Base-by-base conservation (phyloP, 2,329 filamentous ascomycete genomes). In the Colletotrichum caudatum region DNA sequence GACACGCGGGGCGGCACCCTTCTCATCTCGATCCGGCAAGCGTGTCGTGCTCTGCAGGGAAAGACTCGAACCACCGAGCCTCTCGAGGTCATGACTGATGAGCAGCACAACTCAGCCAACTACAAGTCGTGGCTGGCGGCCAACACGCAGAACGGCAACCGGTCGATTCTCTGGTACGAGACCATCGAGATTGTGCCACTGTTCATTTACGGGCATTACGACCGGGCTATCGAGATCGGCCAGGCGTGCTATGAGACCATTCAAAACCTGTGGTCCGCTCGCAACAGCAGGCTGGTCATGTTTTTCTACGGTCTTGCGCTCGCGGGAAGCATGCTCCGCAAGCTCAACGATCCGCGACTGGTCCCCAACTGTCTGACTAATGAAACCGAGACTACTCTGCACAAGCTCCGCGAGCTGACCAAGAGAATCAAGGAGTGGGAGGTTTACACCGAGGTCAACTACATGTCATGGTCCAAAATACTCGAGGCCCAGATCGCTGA, bases 1-100 rank as follows among this genome's bases (percentile, higher is more conserved):
- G 93, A 94, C 76, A 87, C 91, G 1, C 86, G 92, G 69, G 93
- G 93, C 20, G 93, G 93, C 2, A 89, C 90, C 0, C 83, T 94
- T 63, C 82, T 95, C 8, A 88, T 92, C 71, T 86, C 88, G 3
- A 84, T 91, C 4, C 84, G 91, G 61, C 93, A 95, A 78, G 86
- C 88, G 33, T 88, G 87, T 62, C 88, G 92, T 60, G 91, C 93
- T 29, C 81, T 95, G 26, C 92, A 94, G 78, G 93, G 93, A 65
- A 95, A 94, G 79, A 95, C 93, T 0, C 80, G 81, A 14, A 81
- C 81, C 3, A 80, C 82, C 14, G 82, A 86, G 12, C 81, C 90
- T 0, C 77, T 84, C 0, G 83, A 86, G 23, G 84, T 94, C 14
- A 87, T 95, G 83, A 88, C 85, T 51, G 93, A 95, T 74, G 84